Base-by-base conservation (phyloP, 164 flowering plant genomes). In the Berberis thunbergii region DNA sequence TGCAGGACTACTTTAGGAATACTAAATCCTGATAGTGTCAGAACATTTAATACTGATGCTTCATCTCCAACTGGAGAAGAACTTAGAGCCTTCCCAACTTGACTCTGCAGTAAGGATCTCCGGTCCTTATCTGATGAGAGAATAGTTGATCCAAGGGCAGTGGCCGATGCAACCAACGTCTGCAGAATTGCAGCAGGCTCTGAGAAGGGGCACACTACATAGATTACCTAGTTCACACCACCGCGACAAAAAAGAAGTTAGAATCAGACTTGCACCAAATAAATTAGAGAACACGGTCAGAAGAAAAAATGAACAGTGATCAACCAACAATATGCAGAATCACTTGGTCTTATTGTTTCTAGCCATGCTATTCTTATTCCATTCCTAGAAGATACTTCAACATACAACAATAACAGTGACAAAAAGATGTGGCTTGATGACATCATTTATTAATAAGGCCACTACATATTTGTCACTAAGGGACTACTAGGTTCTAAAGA, bases 141-240 rank as follows among this genome's bases (percentile, higher is more conserved):
- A 72, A 82, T 49, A 5, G 68, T 63, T 65, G 97, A 91, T 60
- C 97, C 97, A 70, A 89, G 67, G 41, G 97, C 84, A 60, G 78
- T 71, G 53, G 94, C 86, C 67, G 97, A 76, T 75, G 89, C 96
- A 67, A 95, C 55, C 52, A 95, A 63, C 10, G 99, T 91, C 70
- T 75, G 88, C 52, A 95, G 77, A 75, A 95, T 78, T 57, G 96
- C 96, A 70, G 59, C 65, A 59, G 92, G 94, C 52, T 89, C 96
- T 43, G 96, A 92, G 69, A 91, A 95, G 66, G 99, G 99, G 79
- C 99, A 95, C 6, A 95, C 91, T 56, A 95, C 88, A 75, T 95
- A 95, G 63, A 95, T 77, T 39, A 95, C 97, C 99, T 95, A 74
- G n/a, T 40, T 58, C 49, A 43, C 11, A 10, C 9, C 49, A 63